Evolutionary conservation across 495 filamentous ascomycete species (phyloP), one percentile per base, ranked within the genome.

Genomic region (Penicillium egyptiacum): DNA sequence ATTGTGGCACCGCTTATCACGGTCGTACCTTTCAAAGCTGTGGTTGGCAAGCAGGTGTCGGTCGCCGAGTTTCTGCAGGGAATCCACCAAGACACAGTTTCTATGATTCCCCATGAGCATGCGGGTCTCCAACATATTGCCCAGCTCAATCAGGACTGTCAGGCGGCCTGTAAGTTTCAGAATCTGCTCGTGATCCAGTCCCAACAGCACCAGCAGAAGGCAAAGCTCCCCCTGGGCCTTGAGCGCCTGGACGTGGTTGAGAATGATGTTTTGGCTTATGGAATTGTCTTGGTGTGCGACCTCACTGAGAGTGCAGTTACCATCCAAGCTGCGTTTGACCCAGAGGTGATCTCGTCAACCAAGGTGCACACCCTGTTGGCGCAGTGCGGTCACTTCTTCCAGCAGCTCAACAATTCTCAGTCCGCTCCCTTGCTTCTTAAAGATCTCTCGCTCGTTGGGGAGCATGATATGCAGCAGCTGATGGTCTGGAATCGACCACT

Each of bases 1-100:
- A 80, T 86, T 17, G 70, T 79, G 33, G 85, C 83, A 0, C 80
- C 85, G 0, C 81, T 81, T 50, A 78, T 87, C 50, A 74, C 84
- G 0, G 86, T 84, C 0, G 70, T 86, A 17, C 85, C 85, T 0
- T 58, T 83, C n/a, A 72, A 82, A 4, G 65, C 82, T 11, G 49
- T 50, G 14, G 30, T 81, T 25, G 49, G 73, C 17, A 16, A 40
- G 33, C 20, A 57, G 14, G 39, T 56, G 7, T 57, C 55, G 1
- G 61, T 81, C 20, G 10, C 23, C 5, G 60, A 75, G 4, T 61
- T 59, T 57, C 66, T 86, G 9, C 62, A 74, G 39, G 44, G 64
- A 0, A 70, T 87, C 3, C 79, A 84, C 31, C 55, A 72, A 26
- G 71, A 81, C 35, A 68, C 74, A 5, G 64, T 76, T 5, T 69